These are phyloP conservation scores for Cardiospermum halicacabum DNA, from an alignment of 345 rosid species.

Conservation along the genomic window DNA sequence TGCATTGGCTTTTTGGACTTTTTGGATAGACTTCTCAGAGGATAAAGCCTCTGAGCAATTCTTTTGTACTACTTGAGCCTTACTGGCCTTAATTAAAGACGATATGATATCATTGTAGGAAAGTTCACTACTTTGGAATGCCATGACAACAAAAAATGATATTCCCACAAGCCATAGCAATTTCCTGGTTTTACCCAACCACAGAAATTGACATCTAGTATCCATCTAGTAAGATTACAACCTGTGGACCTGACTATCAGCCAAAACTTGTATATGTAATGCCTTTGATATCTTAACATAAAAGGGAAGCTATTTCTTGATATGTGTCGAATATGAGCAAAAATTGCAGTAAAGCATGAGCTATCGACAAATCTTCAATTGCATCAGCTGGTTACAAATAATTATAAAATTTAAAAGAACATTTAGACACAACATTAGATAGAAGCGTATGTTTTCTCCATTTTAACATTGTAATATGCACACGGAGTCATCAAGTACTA, in stretches of 20 bases:
- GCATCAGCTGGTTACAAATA: neutral
- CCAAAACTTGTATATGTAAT: slow-evolving; percentile 17
- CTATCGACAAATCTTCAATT: neutral
- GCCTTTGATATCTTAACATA: neutral
- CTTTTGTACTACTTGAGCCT: slow-evolving; percentile 29
- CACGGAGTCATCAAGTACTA: neutral
- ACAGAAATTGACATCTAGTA: slow-evolving; percentile 32
- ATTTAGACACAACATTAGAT: neutral
- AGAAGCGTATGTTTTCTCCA: neutral
- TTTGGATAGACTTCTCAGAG: neutral
- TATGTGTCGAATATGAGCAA: neutral
- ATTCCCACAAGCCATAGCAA: slow-evolving; percentile 42
- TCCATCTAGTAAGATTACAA: slow-evolving; percentile 35
- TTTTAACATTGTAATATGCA: neutral
- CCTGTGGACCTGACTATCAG: neutral
- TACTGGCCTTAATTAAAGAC: slow-evolving; percentile 35
- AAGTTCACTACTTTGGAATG: slow-evolving; percentile 57
- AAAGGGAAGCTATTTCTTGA: neutral
- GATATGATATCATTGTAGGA: slow-evolving; percentile 42
- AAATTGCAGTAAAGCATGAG: neutral
- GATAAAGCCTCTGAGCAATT: slow-evolving; percentile 13
- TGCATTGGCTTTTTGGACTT: slow-evolving; percentile 19
- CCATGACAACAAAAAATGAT: slow-evolving; percentile 29
- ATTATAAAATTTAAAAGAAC: neutral
- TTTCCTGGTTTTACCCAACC: slow-evolving; percentile 45